Percentiles rank a stretch among this genome's conserved stretches.
These are phyloP conservation scores for Suillus ampliporus DNA, from an alignment of 768 basidiomycete genomes.

Conservation along the genomic window DNA sequence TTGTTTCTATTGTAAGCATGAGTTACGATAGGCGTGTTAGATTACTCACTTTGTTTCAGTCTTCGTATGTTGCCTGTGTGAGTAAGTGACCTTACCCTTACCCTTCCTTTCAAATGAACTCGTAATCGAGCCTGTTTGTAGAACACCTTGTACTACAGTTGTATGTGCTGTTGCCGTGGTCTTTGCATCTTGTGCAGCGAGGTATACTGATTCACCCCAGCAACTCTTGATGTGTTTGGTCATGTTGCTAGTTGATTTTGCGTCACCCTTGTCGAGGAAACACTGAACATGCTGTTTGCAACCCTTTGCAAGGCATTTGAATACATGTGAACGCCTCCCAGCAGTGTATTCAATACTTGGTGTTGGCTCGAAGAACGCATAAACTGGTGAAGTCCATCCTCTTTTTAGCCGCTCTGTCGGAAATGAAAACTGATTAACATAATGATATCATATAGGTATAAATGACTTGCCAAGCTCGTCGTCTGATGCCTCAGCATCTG, in stretches of 20 bases:
- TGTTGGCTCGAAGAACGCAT: background rate
- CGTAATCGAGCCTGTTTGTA: background rate
- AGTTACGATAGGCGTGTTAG: too few relatives aligned
- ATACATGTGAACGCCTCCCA: constrained; percentile 25
- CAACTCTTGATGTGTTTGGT: constrained; percentile 34
- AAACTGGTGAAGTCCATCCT: constrained; percentile 10
- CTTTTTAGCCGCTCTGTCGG: background rate
- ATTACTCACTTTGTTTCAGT: constrained; percentile 10
- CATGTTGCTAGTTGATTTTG: constrained; percentile 36
- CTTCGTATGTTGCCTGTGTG: constrained; percentile 29
- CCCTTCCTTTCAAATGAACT: constrained; percentile 2
- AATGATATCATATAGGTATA: too few relatives aligned
- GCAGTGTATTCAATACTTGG: background rate
- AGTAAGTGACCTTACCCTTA: constrained; percentile 24
- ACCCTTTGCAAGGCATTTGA: constrained; percentile 27
- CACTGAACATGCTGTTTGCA: constrained; percentile 26
- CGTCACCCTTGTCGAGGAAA: constrained; percentile 32
- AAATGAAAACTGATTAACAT: too few relatives aligned
- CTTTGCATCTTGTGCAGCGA: background rate
- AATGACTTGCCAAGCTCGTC: too few relatives aligned
- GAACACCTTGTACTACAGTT: too few relatives aligned
- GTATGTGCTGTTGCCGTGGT: too few relatives aligned
- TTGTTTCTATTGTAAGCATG: too few relatives aligned
- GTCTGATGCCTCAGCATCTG: too few relatives aligned
- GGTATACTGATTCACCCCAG: constrained; percentile 34